A percentile compares a stretch with the other conserved stretches of the same genome.
These are phyloP conservation scores for Aspergillus ruber DNA, from an alignment of 2,329 filamentous ascomycete genomes.

Conservation along the genomic window DNA sequence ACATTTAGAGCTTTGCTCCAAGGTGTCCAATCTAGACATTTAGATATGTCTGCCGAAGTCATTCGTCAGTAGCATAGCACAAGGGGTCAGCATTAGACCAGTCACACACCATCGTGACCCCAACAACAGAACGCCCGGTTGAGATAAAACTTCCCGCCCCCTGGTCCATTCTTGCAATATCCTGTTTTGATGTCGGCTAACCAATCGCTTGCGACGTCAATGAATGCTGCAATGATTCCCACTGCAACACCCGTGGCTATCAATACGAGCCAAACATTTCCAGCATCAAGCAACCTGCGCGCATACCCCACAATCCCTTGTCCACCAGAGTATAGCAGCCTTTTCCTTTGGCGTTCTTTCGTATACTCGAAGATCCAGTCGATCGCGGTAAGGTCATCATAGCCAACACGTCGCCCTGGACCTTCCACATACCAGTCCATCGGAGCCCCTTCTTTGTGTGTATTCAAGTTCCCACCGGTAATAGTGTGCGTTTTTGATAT, in stretches of 20 bases:
- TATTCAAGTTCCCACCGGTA: conserved; percentile 19
- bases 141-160: conserved; percentile 83
- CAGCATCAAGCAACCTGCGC: conserved; percentile 69
- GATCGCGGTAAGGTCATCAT: conserved; percentile 94
- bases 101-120: conserved; percentile 62
- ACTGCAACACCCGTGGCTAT: conserved; percentile 79
- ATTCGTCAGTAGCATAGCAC: not conserved
- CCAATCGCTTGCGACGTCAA: conserved; percentile 90
- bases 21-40: conserved; percentile 79
- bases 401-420: conserved; percentile 81
- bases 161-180: conserved; percentile 69
- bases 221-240: conserved; percentile 76
- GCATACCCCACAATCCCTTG: conserved; percentile 67
- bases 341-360: conserved; percentile 82
- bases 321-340: conserved; percentile 64
- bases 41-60: conserved; percentile 51
- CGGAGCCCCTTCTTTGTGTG: conserved; percentile 35
- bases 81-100: not conserved
- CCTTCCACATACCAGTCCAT: conserved; percentile 86
- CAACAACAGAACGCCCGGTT: conserved; percentile 90
- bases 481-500: conserved; percentile 17
- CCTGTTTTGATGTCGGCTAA: conserved; percentile 86
- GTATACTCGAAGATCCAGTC: conserved; percentile 99
- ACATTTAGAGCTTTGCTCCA: conserved; percentile 75
- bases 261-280: conserved; percentile 86